Conservation (phyloP, 768 basidiomycete species). For the Galerina marginata region DNA sequence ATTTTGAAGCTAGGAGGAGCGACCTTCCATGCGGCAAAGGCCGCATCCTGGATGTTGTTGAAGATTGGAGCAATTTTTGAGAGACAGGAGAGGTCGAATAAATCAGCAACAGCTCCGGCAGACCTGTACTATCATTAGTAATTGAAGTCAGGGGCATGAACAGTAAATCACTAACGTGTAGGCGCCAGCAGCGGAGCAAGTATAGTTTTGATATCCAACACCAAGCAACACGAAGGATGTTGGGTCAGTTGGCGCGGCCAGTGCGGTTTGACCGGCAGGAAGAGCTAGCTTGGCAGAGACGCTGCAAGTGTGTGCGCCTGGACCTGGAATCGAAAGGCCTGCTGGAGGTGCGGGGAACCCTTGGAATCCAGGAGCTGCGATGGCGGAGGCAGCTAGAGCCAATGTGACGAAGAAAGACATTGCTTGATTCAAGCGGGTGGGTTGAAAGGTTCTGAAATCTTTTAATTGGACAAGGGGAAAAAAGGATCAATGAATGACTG, state of each 20-base stretch:
- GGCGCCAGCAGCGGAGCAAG: constrained; percentile 47
- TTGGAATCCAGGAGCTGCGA: constrained; percentile 22
- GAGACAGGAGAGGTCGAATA: constrained; percentile 62
- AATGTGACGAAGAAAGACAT: constrained; percentile 23
- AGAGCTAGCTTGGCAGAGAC: constrained; percentile 31
- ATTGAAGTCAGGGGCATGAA: neutral
- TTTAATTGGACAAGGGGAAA: neutral
- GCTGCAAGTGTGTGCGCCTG: constrained; percentile 25
- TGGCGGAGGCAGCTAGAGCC: constrained; percentile 20
- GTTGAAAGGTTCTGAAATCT: neutral
- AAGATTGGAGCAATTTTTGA: constrained; percentile 31
- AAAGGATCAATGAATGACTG: constrained; percentile 5
- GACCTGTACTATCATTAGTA: constrained; percentile 34
- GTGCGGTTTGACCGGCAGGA: constrained; percentile 35
- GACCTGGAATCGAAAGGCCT: constrained; percentile 11
- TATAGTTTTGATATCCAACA: constrained; percentile 62
- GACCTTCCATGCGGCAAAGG: constrained; percentile 23
- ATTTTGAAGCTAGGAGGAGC: constrained; percentile 7
- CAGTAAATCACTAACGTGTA: constrained; percentile 42
- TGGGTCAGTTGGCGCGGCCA: constrained; percentile 39
- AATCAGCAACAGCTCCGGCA: constrained; percentile 53
- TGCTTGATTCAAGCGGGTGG: neutral
- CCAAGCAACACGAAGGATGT: constrained; percentile 49
- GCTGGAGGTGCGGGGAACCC: constrained; percentile 12
- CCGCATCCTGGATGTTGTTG: constrained; percentile 34